Conservation (phyloP, 768 basidiomycete genomes). For the Macrocybe gigantea region DNA sequence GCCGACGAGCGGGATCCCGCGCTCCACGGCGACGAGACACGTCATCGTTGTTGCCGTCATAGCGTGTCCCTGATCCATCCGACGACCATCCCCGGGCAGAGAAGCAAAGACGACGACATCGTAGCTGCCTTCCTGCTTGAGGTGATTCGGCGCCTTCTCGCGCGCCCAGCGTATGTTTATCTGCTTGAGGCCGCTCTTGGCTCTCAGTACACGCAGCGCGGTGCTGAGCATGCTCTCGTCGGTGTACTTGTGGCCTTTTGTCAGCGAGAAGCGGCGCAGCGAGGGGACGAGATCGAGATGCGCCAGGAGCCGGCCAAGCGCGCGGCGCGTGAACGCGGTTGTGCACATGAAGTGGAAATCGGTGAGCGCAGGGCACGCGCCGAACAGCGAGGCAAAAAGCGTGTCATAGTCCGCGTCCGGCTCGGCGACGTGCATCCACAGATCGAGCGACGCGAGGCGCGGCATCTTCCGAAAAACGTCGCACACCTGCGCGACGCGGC, state of each 20-base stretch:
- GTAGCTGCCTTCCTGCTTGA: constrained; percentile 43
- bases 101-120: constrained; percentile 19
- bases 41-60: no score
- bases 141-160: constrained; percentile 39
- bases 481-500: constrained; percentile 25
- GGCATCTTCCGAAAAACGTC: constrained; percentile 28
- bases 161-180: constrained; percentile 45
- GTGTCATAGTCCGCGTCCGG: constrained; percentile 23
- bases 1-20: constrained; percentile 37
- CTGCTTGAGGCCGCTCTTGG: constrained; percentile 28
- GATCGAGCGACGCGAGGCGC: constrained; percentile 33
- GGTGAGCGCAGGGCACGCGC: constrained; percentile 30
- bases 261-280: constrained; percentile 40
- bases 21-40: constrained; percentile 25
- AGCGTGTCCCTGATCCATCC: constrained; percentile 3
- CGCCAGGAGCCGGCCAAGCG: constrained; percentile 32
- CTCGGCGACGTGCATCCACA: constrained; percentile 41
- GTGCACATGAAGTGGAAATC: constrained; percentile 51
- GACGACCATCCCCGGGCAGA: constrained; percentile 13
- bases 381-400: constrained; percentile 29
- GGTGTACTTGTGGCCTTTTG: constrained; percentile 40
- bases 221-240: constrained; percentile 41
- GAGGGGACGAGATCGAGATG: constrained; percentile 31
- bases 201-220: constrained; percentile 29
- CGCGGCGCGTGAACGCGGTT: constrained; percentile 31